A percentile compares a stretch with the other conserved stretches of the same genome.
These are phyloP conservation scores for Heterobasidion parviporum DNA, from an alignment of 1,284 basidiomycete genomes.

Conservation along the genomic window DNA sequence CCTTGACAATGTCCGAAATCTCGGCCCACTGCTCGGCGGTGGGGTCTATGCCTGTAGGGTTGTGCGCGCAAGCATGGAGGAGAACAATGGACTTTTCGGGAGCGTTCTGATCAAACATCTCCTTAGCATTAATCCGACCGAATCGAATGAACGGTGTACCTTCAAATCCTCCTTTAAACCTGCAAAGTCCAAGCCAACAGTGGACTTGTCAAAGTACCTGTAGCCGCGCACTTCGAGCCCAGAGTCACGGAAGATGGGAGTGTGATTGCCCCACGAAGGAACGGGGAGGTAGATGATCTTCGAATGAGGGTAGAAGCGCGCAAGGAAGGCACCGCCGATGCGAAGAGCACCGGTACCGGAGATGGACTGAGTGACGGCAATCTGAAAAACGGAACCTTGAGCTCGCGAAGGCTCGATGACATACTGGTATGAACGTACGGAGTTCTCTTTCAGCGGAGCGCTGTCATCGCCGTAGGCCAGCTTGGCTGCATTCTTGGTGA, in stretches of 20 bases:
- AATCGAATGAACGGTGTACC: conserved; percentile 31
- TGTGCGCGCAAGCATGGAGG: conserved; percentile 93
- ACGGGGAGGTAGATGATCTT: conserved; percentile 91
- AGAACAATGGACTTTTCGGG: conserved; percentile 78
- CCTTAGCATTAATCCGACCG: conserved; percentile 6
- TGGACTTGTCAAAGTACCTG: conserved; percentile 92
- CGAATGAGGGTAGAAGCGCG: conserved; percentile 80
- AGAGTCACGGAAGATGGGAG: conserved; percentile 80
- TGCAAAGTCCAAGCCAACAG: conserved; percentile 89
- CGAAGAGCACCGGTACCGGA: conserved; percentile 97
- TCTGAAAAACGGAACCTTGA: conserved; percentile 32
- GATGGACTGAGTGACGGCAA: conserved; percentile 92
- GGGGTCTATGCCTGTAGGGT: conserved; percentile 97
- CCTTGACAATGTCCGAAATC: conserved; percentile 83
- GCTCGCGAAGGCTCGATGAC: conserved; percentile 2
- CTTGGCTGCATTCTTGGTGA: conserved; percentile 85
- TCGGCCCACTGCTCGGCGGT: conserved; percentile 91
- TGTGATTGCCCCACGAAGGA: conserved; percentile 99
- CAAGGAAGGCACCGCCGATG: conserved; percentile 92
- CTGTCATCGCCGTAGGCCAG: conserved; percentile 90
- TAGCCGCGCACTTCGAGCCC: conserved; percentile 92
- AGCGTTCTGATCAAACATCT: conserved; percentile 41
- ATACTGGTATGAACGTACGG: conserved; percentile 42
- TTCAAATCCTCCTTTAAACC: conserved; percentile 85
- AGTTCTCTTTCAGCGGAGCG: conserved; percentile 63